phyloP scores from a whole-genome alignment of 768 basidiomycete species.

The Pholiota microspora region DNA sequence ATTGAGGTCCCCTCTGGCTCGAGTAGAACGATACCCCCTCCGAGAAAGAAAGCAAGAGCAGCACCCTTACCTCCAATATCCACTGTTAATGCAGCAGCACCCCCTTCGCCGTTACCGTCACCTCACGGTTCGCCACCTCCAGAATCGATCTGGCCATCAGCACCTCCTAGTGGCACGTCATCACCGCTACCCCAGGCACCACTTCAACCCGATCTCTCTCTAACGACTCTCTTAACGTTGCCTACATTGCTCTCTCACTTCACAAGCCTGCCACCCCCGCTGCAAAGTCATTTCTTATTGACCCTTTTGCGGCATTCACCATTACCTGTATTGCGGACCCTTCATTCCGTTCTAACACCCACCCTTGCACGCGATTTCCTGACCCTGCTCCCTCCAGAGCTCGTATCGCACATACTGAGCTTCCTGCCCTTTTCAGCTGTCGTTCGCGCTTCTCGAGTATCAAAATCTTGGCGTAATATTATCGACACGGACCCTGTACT shows the following conservation, averaged over 20 bases:
- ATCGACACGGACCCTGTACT: conserved; percentile 87
- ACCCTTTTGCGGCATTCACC: conserved; percentile 91
- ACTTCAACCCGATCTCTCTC: conserved; percentile 75
- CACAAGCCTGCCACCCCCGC: conserved; percentile 68
- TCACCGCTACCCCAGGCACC: conserved; percentile 70
- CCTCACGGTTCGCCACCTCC: conserved; percentile 80
- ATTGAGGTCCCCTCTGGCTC: conserved; percentile 40
- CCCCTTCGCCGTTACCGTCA: conserved; percentile 82
- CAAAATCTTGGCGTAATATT: conserved; percentile 85
- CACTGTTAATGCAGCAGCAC: conserved; percentile 71
- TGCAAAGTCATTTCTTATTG: conserved; percentile 93
- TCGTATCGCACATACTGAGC: conserved; percentile 85
- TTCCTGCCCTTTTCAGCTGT: conserved; percentile 82
- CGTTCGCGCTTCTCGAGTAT: conserved; percentile 85
- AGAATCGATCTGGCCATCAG: conserved; percentile 75
- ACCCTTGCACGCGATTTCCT: conserved; percentile 95
- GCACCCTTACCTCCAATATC: conserved; percentile 57
- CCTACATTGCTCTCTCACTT: conserved; percentile 84
- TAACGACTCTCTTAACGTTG: conserved; percentile 84
- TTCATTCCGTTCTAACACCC: conserved; percentile 86
- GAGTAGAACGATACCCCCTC: conserved; percentile 50
- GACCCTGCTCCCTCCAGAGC: conserved; percentile 86
- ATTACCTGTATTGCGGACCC: conserved; percentile 83
- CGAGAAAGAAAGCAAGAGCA: conserved; percentile 76
- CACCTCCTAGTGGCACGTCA: conserved; percentile 75